Base-by-base conservation (phyloP, 2,329 filamentous ascomycete species). In the Fusarium begoniae region DNA sequence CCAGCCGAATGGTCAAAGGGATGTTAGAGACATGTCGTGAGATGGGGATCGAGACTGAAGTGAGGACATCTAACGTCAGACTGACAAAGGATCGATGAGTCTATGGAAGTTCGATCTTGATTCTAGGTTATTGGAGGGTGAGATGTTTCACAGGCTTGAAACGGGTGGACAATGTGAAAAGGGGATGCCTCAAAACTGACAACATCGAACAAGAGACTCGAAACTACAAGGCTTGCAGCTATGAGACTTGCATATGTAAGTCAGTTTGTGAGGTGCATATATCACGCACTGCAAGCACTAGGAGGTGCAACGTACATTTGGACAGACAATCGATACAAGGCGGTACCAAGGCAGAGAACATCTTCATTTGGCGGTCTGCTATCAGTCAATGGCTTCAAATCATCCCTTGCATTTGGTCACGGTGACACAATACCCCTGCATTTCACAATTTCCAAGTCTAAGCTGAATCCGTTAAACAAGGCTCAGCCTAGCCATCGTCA, bases 351-450 rank as follows among this genome's bases (percentile, higher is more conserved):
- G 41, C 45, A 40, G 20, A 70, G 38, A 54, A 20, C 44, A 58
- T 50, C 50, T 55, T 63, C 40, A 55, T 55, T 43, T 59, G 51
- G 37, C 61, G 37, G 54, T 55, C 41, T 37, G 55, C 32, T 41
- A 63, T 35, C 38, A 48, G 30, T 63, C 40, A 57, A 66, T 66
- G 69, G 50, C 47, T 56, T 57, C 32, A 41, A n/a, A 13, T 32
- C 47, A 51, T 70, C 72, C 72, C 72, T 73, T 75, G 57, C 72
- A 32, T 55, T 26, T 37, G 55, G 69, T 74, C 72, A 75, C 71
- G 72, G 70, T 73, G 64, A 70, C 68, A 72, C 51, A 56, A 56
- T 48, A 43, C 68, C 72, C 72, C 64, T 74, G 72, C 72, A 72
- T 72, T 24, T 48, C 67, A 53, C 37, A 44, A 68, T 72, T 44